Percentiles rank a stretch among this genome's conserved stretches.
phyloP scores from a whole-genome alignment of 2,329 filamentous ascomycete genomes.

The Stagonosporopsis tanaceti region DNA sequence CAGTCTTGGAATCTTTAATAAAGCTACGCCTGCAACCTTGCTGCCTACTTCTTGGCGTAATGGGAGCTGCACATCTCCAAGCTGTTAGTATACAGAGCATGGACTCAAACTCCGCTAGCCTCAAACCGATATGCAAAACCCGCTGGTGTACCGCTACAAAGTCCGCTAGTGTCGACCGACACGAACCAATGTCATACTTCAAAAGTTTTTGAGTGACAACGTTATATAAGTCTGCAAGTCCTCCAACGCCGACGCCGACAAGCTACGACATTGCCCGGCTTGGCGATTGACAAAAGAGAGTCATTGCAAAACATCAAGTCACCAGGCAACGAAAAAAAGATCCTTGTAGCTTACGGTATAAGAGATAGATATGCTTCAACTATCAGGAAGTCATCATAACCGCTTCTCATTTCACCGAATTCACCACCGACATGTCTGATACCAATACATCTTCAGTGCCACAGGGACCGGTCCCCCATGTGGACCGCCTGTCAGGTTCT shows the following conservation, averaged over 20 bases:
- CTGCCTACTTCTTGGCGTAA: no score
- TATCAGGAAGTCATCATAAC: background rate
- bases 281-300: background rate
- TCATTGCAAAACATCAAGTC: background rate
- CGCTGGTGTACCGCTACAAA: no score
- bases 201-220: no score
- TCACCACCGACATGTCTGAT: background rate
- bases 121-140: no score
- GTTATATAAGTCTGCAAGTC: background rate
- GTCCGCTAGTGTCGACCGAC: no score
- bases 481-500: conserved; percentile 57
- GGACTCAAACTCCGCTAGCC: no score
- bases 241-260: background rate
- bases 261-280: background rate
- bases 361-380: background rate
- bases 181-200: no score
- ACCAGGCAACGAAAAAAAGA: background rate
- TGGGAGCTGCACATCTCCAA: no score
- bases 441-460: background rate
- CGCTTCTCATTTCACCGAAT: background rate
- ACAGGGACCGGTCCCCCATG: conserved; percentile 23
- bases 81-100: no score
- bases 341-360: background rate
- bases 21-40: no score
- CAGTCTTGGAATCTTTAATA: no score